Conservation (phyloP, 495 filamentous ascomycete genomes). For the Parathielavia hyrcaniae region DNA sequence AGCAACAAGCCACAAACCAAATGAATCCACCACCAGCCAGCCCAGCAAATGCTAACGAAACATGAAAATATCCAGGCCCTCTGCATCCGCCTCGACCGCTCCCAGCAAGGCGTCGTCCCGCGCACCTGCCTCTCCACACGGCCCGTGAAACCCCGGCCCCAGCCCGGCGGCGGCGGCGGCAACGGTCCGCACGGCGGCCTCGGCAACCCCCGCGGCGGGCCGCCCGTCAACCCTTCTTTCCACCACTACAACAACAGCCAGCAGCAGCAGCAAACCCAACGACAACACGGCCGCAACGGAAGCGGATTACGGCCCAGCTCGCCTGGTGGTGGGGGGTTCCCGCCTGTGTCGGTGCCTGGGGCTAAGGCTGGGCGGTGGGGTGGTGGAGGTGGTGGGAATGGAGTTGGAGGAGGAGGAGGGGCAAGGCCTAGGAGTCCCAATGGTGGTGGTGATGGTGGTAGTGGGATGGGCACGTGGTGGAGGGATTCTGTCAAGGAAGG, state of each 20-base stretch:
- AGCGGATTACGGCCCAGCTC: not conserved
- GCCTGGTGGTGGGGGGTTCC: not conserved
- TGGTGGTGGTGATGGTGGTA: not conserved
- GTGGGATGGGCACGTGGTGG: not conserved
- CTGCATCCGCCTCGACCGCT: slow-evolving; percentile 83
- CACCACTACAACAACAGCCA: not conserved
- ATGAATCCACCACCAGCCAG: no score
- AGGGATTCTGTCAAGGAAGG: not conserved
- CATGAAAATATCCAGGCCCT: slow-evolving; percentile 55
- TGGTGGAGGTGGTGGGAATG: not conserved
- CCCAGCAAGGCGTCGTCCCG: slow-evolving; percentile 86
- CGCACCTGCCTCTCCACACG: slow-evolving; percentile 88
- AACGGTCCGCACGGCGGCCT: no score
- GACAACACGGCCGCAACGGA: not conserved
- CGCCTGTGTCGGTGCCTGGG: not conserved
- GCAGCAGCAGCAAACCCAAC: not conserved
- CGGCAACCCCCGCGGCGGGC: slow-evolving; percentile 17
- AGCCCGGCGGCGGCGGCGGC: slow-evolving; percentile 33
- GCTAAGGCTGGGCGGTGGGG: not conserved
- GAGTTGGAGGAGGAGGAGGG: not conserved
- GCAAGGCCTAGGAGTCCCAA: not conserved
- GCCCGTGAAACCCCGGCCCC: slow-evolving; percentile 78
- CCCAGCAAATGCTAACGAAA: not conserved
- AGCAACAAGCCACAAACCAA: slow-evolving; percentile 27
- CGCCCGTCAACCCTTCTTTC: slow-evolving; percentile 23